Percentiles rank a stretch among this genome's conserved stretches.
These are phyloP conservation scores for Aureobasidium subglaciale DNA, from an alignment of 2,329 filamentous ascomycete genomes.

Conservation along the genomic window DNA sequence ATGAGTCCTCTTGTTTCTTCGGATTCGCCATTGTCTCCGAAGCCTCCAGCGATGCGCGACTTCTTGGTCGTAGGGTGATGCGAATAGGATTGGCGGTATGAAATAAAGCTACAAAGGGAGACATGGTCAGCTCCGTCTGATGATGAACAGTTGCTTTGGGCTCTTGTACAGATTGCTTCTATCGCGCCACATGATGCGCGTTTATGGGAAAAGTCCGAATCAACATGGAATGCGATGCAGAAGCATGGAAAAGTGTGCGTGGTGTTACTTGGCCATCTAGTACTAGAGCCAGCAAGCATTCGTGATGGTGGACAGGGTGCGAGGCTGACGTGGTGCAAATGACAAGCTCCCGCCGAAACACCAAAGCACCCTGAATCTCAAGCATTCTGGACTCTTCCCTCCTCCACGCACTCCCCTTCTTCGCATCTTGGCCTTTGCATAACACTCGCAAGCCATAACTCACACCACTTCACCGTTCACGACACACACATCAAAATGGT, in stretches of 20 bases:
- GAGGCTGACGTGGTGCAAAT: slow-evolving; percentile 7
- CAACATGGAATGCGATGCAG: not conserved
- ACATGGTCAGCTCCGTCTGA: slow-evolving; percentile 3
- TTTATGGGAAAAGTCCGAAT: not conserved
- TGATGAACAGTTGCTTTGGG: slow-evolving; percentile 8
- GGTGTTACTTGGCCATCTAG: not conserved
- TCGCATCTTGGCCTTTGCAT: not conserved
- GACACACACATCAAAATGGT: slow-evolving; percentile 21
- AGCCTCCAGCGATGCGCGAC: slow-evolving; percentile 51
- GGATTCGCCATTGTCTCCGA: slow-evolving; percentile 35
- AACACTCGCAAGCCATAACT: not conserved
- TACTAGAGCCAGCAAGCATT: not conserved
- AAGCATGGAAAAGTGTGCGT: not conserved
- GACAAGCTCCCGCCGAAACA: not conserved
- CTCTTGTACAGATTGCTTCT: slow-evolving; percentile 81
- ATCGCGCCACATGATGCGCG: slow-evolving; percentile 65
- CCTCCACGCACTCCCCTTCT: not conserved
- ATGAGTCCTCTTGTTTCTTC: slow-evolving; percentile 75
- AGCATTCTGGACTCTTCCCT: not conserved
- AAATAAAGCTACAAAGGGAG: slow-evolving; percentile 67
- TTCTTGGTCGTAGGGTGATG: slow-evolving; percentile 81
- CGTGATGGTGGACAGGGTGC: not conserved
- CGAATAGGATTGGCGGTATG: slow-evolving; percentile 96
- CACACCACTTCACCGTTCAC: slow-evolving; percentile 9
- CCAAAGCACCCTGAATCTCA: not conserved